Base-by-base conservation (phyloP, 2,329 filamentous ascomycete species). In the Aspergillus melleus region DNA sequence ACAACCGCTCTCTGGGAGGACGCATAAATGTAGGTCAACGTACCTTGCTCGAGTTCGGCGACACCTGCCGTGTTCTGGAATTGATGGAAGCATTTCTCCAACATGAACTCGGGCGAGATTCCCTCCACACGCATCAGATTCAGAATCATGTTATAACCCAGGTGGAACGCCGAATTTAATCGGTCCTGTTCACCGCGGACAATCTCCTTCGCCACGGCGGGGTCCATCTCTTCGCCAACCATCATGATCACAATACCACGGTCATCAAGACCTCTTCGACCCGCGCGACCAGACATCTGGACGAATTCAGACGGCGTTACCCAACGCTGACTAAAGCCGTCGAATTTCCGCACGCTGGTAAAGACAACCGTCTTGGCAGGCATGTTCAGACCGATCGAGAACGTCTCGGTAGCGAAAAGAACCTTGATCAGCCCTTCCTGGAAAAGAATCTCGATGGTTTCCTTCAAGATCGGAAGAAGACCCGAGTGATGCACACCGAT, bases 171-270 rank as follows among this genome's bases (percentile, higher is more conserved):
- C 3, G 95, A 98, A 78, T 98, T 98, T 30, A 99, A 87, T 67
- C 93, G 92, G 76, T 99, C 96, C 76, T 99, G 95, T 72, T 97
- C 90, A 66, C 95, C 95, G 55, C 95, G 92, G 12, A 99, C 95
- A 68, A 99, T 97, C 64, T 91, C 89, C 77, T 96, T 96, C 47
- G 95, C 94, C n/a, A 90, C 88, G 2, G 91, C 88, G 1, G 95
- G 95, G 71, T 99, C 95, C 81, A 99, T 94, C 79, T 95, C 92
- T 75, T 96, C 91, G 72, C 96, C 90, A 63, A 99, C 90, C 94
- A 99, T 98, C 92, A 99, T 98, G 75, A 99, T 98, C 67, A 99
- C 95, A 68, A 98, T 96, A 84, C 95, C 95, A 66, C 95, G 90
- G 63, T 97, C 93, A 80, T 99, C 95, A 57, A 99, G 89, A 78